A percentile compares a stretch with the other conserved stretches of the same genome.
Conservation (phyloP, 1,284 basidiomycete species). For the Lentinula novae-zelandiae region DNA sequence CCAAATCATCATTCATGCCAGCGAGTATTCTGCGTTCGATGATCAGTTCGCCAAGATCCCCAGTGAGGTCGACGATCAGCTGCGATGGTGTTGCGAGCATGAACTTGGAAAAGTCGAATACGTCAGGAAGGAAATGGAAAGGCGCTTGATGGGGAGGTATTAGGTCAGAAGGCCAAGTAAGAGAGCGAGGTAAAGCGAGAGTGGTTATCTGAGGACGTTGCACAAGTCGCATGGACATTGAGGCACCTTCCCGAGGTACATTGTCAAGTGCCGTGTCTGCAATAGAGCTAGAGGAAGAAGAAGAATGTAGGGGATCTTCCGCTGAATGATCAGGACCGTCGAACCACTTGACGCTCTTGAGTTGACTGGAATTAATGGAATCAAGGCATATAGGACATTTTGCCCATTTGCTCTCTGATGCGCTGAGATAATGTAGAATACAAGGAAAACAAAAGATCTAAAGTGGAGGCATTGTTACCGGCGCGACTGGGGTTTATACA, state of each 20-base stretch:
- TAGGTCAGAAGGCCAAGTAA: conserved; percentile 91
- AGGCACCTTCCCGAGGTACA: conserved; percentile 48
- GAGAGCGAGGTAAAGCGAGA: conserved; percentile 89
- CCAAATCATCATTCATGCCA: conserved; percentile 71
- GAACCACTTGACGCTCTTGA: conserved; percentile 90
- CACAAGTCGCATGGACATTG: conserved; percentile 84
- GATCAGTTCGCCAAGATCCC: conserved; percentile 73
- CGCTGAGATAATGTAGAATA: conserved; percentile 87
- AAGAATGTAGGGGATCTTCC: conserved; percentile 39
- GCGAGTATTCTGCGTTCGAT: conserved; percentile 62
- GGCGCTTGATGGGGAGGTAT: conserved; percentile 90
- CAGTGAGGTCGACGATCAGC: conserved; percentile 69
- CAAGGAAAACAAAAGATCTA: conserved; percentile 90
- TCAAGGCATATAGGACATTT: conserved; percentile 97
- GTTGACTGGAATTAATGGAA: conserved; percentile 85
- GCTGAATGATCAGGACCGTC: conserved; percentile 39
- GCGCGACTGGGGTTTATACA: conserved; percentile 12
- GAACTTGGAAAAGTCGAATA: conserved; percentile 87
- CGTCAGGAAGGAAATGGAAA: conserved; percentile 94
- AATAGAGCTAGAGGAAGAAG: conserved; percentile 24
- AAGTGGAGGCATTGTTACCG: conserved; percentile 9
- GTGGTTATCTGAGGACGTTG: conserved; percentile 94
- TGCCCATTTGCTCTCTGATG: conserved; percentile 83
- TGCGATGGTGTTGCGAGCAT: conserved; percentile 93
- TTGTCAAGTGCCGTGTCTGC: conserved; percentile 30